phyloP scores from a whole-genome alignment of 495 filamentous ascomycete genomes.

The Neurospora tetrasperma region DNA sequence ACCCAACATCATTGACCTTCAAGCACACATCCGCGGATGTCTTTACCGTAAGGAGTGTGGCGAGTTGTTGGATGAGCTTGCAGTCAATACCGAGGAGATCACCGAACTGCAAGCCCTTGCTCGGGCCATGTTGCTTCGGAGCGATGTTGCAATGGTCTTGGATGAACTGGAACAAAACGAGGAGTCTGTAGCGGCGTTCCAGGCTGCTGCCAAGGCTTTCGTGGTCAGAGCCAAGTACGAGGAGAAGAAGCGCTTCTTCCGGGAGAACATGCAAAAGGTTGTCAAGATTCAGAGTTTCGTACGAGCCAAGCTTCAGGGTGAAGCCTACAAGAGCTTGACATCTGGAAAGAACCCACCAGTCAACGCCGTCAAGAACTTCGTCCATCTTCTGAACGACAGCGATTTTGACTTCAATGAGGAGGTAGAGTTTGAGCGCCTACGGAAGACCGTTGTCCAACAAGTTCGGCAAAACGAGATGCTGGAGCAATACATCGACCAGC shows the following conservation, averaged over 20 bases:
- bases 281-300: conserved; percentile 98
- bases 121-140: conserved; percentile 69
- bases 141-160: conserved; percentile 57
- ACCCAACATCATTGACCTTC: conserved; percentile 50
- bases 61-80: conserved; percentile 46
- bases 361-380: conserved; percentile 91
- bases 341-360: conserved; percentile 97
- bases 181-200: conserved; percentile 59
- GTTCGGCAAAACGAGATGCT: conserved; percentile 94
- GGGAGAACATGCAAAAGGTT: conserved; percentile 96
- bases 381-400: conserved; percentile 94
- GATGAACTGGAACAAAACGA: conserved; percentile 73
- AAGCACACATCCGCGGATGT: conserved; percentile 59
- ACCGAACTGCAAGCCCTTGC: conserved; percentile 60
- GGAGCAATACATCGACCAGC: conserved; percentile 94
- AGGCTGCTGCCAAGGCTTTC: conserved; percentile 63
- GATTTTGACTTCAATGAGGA: conserved; percentile 99
- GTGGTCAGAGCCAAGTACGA: conserved; percentile 65
- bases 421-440: conserved; percentile 83
- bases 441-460: conserved; percentile 92
- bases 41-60: conserved; percentile 42
- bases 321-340: conserved; percentile 93
- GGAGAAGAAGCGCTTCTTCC: conserved; percentile 79
- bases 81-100: conserved; percentile 47
- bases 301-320: conserved; percentile 83